A percentile compares a stretch with the other conserved stretches of the same genome.
Conservation (phyloP, 352 stramenopile genomes). For the Blastocystis sp. region DNA sequence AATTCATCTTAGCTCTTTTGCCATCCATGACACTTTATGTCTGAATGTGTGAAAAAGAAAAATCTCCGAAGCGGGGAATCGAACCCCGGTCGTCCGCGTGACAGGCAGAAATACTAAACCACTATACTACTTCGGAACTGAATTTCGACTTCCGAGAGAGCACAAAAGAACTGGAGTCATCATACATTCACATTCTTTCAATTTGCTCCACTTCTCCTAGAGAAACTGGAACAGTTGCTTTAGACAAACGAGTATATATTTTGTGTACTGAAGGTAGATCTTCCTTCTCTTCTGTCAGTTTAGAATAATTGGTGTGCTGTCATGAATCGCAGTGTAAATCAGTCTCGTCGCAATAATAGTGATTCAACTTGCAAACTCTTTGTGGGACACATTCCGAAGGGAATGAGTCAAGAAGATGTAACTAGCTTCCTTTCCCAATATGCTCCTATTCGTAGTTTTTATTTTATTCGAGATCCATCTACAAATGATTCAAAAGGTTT, state of each 20-base stretch:
- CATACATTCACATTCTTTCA: too few relatives aligned
- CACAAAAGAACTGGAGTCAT: too few relatives aligned
- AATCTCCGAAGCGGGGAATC: conserved; percentile 59
- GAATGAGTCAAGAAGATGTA: not conserved
- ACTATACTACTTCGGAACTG: conserved; percentile 60
- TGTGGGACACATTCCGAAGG: conserved; percentile 17
- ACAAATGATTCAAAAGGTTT: conserved; percentile 1
- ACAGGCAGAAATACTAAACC: conserved; percentile 61
- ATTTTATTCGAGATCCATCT: not conserved
- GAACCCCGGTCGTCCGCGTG: conserved; percentile 60
- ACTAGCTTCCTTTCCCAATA: conserved; percentile 1
- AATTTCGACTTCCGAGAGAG: not conserved
- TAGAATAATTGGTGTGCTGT: too few relatives aligned
- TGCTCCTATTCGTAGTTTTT: not conserved
- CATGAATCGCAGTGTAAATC: too few relatives aligned
- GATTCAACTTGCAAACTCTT: not conserved
- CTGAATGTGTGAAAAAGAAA: not conserved
- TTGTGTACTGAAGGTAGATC: not conserved
- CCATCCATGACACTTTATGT: not conserved
- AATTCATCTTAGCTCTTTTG: not conserved
- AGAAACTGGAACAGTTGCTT: not conserved
- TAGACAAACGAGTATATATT: not conserved
- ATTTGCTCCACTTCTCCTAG: not conserved
- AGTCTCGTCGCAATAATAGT: too few relatives aligned
- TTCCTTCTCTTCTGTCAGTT: too few relatives aligned